Evolutionary conservation across 805 yeast genomes (phyloP).

Genomic region (Candida caryicola): DNA sequence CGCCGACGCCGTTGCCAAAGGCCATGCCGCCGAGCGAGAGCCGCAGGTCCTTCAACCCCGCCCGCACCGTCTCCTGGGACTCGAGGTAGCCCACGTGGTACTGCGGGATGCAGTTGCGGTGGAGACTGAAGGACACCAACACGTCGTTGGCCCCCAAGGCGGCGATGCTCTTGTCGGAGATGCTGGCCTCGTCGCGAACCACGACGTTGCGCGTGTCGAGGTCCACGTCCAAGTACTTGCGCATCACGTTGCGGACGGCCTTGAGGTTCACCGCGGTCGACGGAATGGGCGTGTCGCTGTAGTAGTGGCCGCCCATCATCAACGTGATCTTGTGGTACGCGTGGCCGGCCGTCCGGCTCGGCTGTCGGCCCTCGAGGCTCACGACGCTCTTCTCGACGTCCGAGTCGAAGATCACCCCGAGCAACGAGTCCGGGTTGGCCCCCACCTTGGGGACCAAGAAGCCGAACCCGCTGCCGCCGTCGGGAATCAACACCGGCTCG

Average conservation of each 20-base stretch:
- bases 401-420: slow-evolving; percentile 91
- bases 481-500: slow-evolving; percentile 32
- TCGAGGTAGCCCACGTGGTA: slow-evolving; percentile 67
- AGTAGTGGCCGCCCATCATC: slow-evolving; percentile 84
- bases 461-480: slow-evolving; percentile 70
- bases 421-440: slow-evolving; percentile 51
- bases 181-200: slow-evolving; percentile 23
- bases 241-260: slow-evolving; percentile 25
- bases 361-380: slow-evolving; percentile 4
- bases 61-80: slow-evolving; percentile 20
- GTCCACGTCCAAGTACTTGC: slow-evolving; percentile 23
- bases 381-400: slow-evolving; percentile 61
- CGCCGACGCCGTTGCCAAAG: slow-evolving; percentile 75
- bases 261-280: slow-evolving; percentile 23
- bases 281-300: slow-evolving; percentile 30
- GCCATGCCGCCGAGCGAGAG: slow-evolving; percentile 77
- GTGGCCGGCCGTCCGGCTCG: neutral
- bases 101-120: slow-evolving; percentile 69
- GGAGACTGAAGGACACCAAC: slow-evolving; percentile 32
- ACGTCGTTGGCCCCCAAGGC: slow-evolving; percentile 22
- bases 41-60: slow-evolving; percentile 27
- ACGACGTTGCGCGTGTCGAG: slow-evolving; percentile 20
- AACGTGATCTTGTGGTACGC: slow-evolving; percentile 70
- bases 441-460: slow-evolving; percentile 64
- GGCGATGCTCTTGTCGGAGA: slow-evolving; percentile 9